Evolutionary conservation across 305 asterid species (phyloP).

Genomic region (Coffea humblotiana): DNA sequence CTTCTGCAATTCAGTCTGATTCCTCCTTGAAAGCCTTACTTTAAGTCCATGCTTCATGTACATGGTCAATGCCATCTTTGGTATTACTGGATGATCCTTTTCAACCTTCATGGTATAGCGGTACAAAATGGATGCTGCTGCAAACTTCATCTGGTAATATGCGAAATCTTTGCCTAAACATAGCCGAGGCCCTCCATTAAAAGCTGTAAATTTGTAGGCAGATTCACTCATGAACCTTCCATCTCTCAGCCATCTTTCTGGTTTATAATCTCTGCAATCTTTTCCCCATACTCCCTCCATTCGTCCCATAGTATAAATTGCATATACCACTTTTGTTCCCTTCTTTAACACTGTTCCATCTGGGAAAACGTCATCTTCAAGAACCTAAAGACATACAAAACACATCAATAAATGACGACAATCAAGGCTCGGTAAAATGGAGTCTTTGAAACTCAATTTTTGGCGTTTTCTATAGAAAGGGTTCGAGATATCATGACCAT

Average conservation of each 20-base stretch:
- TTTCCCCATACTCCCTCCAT: slow-evolving; percentile 93
- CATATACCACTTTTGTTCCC: slow-evolving; percentile 92
- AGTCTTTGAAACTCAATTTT: neutral
- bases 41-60: slow-evolving; percentile 83
- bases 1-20: slow-evolving; percentile 21
- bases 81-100: slow-evolving; percentile 59
- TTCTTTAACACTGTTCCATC: slow-evolving; percentile 80
- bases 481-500: too few relatives aligned
- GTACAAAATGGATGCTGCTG: slow-evolving; percentile 71
- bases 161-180: slow-evolving; percentile 96
- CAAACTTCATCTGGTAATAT: slow-evolving; percentile 91
- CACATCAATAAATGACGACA: neutral
- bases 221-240: slow-evolving; percentile 80
- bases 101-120: slow-evolving; percentile 57
- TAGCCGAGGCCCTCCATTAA: slow-evolving; percentile 93
- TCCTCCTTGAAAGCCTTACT: slow-evolving; percentile 55
- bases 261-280: slow-evolving; percentile 76
- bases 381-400: slow-evolving; percentile 37
- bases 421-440: neutral
- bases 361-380: slow-evolving; percentile 79
- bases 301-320: slow-evolving; percentile 91
- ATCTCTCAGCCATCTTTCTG: slow-evolving; percentile 87
- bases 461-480: too few relatives aligned
- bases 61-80: slow-evolving; percentile 86
- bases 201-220: slow-evolving; percentile 90